A percentile compares a stretch with the other conserved stretches of the same genome.
Evolutionary conservation across 1,139 yeast species (phyloP).

Genomic region (Suhomyces guaymorum): DNA sequence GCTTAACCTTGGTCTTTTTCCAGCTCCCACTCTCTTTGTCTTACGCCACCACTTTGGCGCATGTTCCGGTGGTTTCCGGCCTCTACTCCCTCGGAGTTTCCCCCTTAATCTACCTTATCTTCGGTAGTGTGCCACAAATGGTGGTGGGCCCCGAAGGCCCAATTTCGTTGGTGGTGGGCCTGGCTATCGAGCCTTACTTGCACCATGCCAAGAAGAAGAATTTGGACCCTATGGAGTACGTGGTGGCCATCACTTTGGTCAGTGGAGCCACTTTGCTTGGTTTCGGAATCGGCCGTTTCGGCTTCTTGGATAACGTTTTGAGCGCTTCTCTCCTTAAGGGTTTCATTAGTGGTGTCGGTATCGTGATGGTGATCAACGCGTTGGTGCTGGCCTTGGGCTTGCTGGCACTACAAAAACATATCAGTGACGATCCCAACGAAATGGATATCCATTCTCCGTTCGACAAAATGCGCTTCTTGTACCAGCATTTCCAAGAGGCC

Average conservation of each 20-base stretch:
- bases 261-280: slow-evolving; percentile 76
- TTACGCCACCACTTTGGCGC: slow-evolving; percentile 87
- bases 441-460: slow-evolving; percentile 76
- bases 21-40: slow-evolving; percentile 89
- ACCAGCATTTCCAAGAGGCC: slow-evolving; percentile 37
- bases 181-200: slow-evolving; percentile 71
- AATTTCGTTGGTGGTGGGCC: slow-evolving; percentile 86
- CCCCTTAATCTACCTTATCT: slow-evolving; percentile 75
- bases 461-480: slow-evolving; percentile 64
- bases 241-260: slow-evolving; percentile 71
- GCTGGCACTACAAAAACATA: slow-evolving; percentile 35
- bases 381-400: slow-evolving; percentile 73
- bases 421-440: slow-evolving; percentile 34
- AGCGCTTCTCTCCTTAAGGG: slow-evolving; percentile 84
- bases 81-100: slow-evolving; percentile 78
- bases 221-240: slow-evolving; percentile 61
- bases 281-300: slow-evolving; percentile 81
- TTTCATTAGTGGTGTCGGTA: slow-evolving; percentile 89
- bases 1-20: slow-evolving; percentile 84
- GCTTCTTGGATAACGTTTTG: slow-evolving; percentile 84
- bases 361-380: slow-evolving; percentile 84
- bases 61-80: slow-evolving; percentile 87
- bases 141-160: slow-evolving; percentile 98
- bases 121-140: slow-evolving; percentile 96
- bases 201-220: slow-evolving; percentile 48